Evolutionary conservation across 164 flowering plant species (phyloP), one percentile per base, ranked within the genome.

Genomic region (Liriodendron chinense): DNA sequence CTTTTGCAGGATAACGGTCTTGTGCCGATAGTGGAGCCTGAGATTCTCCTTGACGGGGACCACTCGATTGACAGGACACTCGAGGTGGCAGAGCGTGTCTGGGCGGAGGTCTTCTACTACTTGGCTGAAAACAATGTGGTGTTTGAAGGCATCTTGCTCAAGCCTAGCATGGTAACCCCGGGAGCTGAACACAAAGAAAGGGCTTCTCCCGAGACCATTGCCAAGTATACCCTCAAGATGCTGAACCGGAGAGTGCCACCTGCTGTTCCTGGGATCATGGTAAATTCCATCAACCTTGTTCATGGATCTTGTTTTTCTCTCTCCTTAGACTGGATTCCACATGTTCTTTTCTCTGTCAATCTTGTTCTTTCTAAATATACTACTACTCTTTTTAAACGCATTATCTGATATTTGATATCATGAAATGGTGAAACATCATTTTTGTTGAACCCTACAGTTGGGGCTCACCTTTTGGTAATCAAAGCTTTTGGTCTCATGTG

Each of bases 91-190:
- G 94, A 92, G 85, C 75, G 78, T 56, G 97, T 92, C 56, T 92
- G 97, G 94, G 77, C 94, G 1, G 94, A 90, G 73, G 97, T 92
- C 69, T 92, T 92, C 80, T 90, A 73, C 79, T 90, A 90, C 83
- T 78, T 92, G 83, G 94, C 97, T 0, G 83, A 92, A 79, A 92
- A 92, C 86, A 89, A 89, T 84, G 94, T 89, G 22, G 43, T 84
- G 23, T 89, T 89, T 75, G 94, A 92, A 77, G 97, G 97, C 68
- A 90, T 92, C 70, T 80, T 92, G 62, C 89, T 92, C 24, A 92
- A 92, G 75, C 94, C 96, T 72, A 92, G 96, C 84, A 92, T 92
- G 96, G 96, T 92, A n/a, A 92, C 96, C 49, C 96, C 96, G 13
- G 96, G 96, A 8, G 94, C 94, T 69, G 96, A 92, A 78, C 90